phyloP scores from a whole-genome alignment of 1,284 basidiomycete genomes.

The Microbotryomycetes sp. region DNA sequence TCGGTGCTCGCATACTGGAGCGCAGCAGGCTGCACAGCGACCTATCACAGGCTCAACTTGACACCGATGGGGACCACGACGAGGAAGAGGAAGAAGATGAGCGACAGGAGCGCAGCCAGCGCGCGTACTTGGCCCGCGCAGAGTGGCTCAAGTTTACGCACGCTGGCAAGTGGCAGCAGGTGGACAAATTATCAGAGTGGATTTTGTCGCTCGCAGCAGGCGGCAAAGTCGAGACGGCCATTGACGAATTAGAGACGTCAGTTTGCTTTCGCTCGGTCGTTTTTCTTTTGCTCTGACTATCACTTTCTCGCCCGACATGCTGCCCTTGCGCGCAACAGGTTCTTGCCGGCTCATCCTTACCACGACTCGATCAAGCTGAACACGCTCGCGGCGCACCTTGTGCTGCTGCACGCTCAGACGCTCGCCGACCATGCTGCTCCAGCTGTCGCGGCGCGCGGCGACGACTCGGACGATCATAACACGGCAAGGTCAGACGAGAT shows the following conservation, averaged over 20 bases:
- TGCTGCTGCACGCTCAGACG: constrained; percentile 23
- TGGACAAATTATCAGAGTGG: constrained; percentile 26
- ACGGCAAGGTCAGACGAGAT: not conserved
- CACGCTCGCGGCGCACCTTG: constrained; percentile 22
- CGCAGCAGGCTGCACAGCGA: not conserved
- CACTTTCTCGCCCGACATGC: no score
- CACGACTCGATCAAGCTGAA: constrained; percentile 29
- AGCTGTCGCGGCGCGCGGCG: not conserved
- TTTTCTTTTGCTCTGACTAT: not conserved
- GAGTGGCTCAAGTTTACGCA: constrained; percentile 26
- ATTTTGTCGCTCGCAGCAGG: constrained; percentile 17
- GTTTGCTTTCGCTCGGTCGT: not conserved
- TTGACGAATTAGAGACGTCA: constrained; percentile 29
- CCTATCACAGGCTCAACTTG: not conserved
- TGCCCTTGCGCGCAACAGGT: constrained; percentile 6
- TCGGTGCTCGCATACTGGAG: constrained; percentile 18
- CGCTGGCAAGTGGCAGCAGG: constrained; percentile 15
- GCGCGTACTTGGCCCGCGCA: not conserved
- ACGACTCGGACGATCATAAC: not conserved
- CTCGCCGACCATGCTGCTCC: not conserved
- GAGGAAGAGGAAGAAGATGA: constrained; percentile 6
- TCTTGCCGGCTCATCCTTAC: constrained; percentile 19
- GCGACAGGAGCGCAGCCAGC: not conserved
- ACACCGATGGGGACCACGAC: constrained; percentile 1
- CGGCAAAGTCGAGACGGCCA: constrained; percentile 14